Evolutionary conservation across 495 filamentous ascomycete genomes (phyloP), one percentile per base, ranked within the genome.

Genomic region (Xylaria scruposa): DNA sequence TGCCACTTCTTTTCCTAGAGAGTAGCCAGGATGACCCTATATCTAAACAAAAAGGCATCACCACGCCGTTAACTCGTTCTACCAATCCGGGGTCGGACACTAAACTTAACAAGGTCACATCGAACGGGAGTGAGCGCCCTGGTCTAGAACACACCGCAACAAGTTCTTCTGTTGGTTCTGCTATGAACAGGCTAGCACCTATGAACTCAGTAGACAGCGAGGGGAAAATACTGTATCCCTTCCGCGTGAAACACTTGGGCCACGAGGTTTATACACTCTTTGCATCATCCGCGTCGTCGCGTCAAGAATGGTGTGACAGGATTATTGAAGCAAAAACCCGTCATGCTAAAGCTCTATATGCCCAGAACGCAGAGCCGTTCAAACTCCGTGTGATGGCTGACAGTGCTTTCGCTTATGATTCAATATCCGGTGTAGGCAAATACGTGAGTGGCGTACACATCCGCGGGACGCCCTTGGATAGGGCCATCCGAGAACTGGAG

Each of bases 341-440:
- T 67, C 95, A 98, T 81, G 96, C 97, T 8, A 89, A 92, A 3
- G 91, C 94, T 19, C 84, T 98, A 10, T 93, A 93, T 79, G 89
- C 92, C 0, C 97, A 98, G 79, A 97, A 98, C 79, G 95, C 96
- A 0, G 96, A 99, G 81, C 96, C 96, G 1, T 99, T 99, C 87
- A 88, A 94, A 69, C 84, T 98, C 5, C 90, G 93, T 44, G 94
- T 98, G 19, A 90, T 99, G 79, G 94, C 96, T 0, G 96, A 99
- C 76, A 90, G 91, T 47, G 93, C 97, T 0, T 99, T 99, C 78
- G 90, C 88, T 7, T 93, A 93, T 74, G 93, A 97, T 67, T 88
- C 90, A n/a, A 82, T 87, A 64, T 82, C 86, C 4, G 77, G 75
- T 31, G 70, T 82, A 46, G 84, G 83, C n/a, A 81, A 83, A 53